Evolutionary conservation across 208 protist species (phyloP), one percentile per base, ranked within the genome.

Genomic region (Wallacemonas sp.): DNA sequence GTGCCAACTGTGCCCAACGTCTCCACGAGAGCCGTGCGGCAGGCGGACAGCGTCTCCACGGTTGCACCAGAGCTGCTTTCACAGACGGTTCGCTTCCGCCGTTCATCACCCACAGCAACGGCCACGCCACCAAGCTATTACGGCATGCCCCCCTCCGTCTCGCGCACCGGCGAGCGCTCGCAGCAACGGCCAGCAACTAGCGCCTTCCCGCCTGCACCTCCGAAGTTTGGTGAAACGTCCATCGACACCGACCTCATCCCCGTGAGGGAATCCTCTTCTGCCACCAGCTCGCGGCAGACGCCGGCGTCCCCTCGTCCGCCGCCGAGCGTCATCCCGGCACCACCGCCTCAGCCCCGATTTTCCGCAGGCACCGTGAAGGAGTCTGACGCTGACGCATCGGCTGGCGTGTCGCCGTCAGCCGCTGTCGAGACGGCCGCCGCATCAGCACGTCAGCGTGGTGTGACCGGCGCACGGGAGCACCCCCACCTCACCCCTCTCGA

Each of bases 41-140:
- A 21, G 10, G 21, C 29, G n/a, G 50, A 57, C 10, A 57, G 50
- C 22, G 50, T 6, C 50, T 57, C 50, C 3, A 39, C 36, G 4
- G 29, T 57, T 26, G 8, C 38, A 19, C 50, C 50, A 22, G 50
- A 57, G 50, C 50, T 57, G 26, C 50, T 57, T 6, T 57, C 50
- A 0, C 12, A 57, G 29, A 57, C 50, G 15, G 50, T 32, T 5
- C 50, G 29, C 26, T 57, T 48, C 42, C 42, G 17, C 22, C 5
- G 42, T 9, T 19, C 42, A 9, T 48, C 42, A 22, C 42, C 42
- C 17, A 48, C 42, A 9, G 36, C 36, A 6, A 48, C 42, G 9
- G 42, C 42, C 19, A 48, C 42, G 19, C 42, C 42, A 48, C 42
- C 42, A 9, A 48, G 42, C 17, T 48, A 48, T 19, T 4, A 48